phyloP scores from a whole-genome alignment of 2,329 filamentous ascomycete species.

The Coniochaeta sp. region DNA sequence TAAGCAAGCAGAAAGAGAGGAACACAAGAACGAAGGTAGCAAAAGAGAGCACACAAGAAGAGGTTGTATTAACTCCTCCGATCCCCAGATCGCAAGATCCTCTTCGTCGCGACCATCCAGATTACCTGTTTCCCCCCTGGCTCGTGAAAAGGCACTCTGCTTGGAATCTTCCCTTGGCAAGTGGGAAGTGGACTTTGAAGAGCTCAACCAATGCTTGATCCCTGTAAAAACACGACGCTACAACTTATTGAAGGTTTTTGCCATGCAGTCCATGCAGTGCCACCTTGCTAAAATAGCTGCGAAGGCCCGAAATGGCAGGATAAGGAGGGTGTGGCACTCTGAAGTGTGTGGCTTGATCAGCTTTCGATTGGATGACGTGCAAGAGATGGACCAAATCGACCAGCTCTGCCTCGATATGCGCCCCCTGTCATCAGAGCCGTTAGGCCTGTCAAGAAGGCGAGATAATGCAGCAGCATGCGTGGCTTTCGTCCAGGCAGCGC shows the following conservation, averaged over 20 bases:
- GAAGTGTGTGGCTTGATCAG: neutral
- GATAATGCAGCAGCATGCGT: neutral
- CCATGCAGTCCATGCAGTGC: constrained; percentile 1
- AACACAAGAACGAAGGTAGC: too few species aligned
- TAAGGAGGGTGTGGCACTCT: neutral
- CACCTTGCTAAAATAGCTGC: neutral
- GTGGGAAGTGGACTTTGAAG: neutral
- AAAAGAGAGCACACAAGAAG: too few species aligned
- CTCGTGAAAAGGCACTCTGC: neutral
- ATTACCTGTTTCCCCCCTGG: constrained; percentile 1
- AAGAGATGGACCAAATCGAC: neutral
- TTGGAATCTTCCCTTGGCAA: neutral
- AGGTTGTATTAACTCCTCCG: too few species aligned
- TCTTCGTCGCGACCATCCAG: neutral
- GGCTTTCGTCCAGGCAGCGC: neutral
- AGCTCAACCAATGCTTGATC: neutral
- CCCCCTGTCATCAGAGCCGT: neutral
- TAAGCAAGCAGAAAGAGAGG: neutral
- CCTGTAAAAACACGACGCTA: neutral
- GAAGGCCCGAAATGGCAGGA: neutral
- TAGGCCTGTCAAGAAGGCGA: too few species aligned
- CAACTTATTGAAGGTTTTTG: neutral
- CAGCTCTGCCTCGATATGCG: too few species aligned
- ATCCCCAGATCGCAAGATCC: too few species aligned
- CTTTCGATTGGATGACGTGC: neutral